Conservation (phyloP, 192 early-diverging fungal species). For the Mortierella alpina region DNA sequence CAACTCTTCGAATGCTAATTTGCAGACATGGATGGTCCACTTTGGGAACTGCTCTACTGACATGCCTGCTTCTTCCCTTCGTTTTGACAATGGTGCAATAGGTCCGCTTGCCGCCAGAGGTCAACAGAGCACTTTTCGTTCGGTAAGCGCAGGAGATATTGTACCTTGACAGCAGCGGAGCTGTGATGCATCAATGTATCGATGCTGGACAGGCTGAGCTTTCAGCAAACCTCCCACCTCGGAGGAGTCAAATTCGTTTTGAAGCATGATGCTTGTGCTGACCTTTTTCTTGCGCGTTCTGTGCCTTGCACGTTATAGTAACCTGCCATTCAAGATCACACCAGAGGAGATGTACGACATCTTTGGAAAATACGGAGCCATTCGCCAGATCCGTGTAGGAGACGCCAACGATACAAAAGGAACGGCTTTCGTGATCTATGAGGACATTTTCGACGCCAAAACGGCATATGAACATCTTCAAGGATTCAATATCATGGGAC, state of each 20-base stretch:
- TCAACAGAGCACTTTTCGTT: constrained; percentile 94
- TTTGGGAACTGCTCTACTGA: not conserved
- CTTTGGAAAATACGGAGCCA: constrained; percentile 96
- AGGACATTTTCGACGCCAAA: constrained; percentile 98
- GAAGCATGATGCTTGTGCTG: not conserved
- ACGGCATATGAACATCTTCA: constrained; percentile 95
- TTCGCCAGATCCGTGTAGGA: constrained; percentile 92
- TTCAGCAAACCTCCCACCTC: not conserved
- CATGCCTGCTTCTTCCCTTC: not conserved
- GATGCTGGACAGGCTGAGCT: not conserved
- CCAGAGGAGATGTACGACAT: constrained; percentile 97
- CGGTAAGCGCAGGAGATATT: constrained; percentile 55
- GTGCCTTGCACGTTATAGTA: constrained; percentile 53
- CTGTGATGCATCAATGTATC: not conserved
- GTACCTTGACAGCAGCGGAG: not conserved
- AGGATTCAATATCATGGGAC: constrained; percentile 95
- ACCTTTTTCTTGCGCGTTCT: not conserved
- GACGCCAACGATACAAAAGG: constrained; percentile 88
- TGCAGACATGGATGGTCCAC: no score
- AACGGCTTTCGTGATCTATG: constrained; percentile 97
- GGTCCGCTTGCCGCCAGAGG: constrained; percentile 89
- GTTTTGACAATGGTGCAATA: constrained; percentile 14
- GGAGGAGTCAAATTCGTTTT: not conserved
- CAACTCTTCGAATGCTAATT: no score
- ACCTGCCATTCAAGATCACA: constrained; percentile 97